These are phyloP conservation scores for Leersia perrieri DNA, from an alignment of 176 grass and related monocot species.

Conservation along the genomic window DNA sequence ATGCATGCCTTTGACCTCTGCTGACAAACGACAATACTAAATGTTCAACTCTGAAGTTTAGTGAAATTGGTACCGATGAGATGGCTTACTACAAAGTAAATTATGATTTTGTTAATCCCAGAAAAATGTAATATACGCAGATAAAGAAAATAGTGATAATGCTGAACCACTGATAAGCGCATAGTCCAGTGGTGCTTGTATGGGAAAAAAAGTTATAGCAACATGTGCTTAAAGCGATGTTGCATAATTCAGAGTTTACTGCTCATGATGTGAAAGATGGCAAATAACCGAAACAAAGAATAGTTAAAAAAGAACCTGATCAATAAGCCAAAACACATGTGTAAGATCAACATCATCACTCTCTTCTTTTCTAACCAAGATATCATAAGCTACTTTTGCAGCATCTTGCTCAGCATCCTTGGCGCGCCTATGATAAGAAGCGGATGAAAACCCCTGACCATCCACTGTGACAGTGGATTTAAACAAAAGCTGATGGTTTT, in stretches of 20 bases:
- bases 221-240: background rate
- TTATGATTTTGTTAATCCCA: background rate
- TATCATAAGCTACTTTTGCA: constrained; percentile 48
- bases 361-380: constrained; percentile 17
- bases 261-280: constrained; percentile 13
- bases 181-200: background rate
- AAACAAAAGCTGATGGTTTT: constrained; percentile 38
- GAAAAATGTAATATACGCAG: background rate
- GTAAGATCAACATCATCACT: constrained; percentile 1
- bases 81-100: background rate
- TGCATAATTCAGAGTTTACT: constrained; percentile 5
- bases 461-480: constrained; percentile 45
- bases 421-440: constrained; percentile 30
- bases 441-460: constrained; percentile 36
- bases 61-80: background rate
- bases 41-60: background rate
- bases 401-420: constrained; percentile 68
- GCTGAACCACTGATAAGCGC: background rate
- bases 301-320: constrained; percentile 34
- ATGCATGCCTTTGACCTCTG: background rate
- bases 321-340: constrained; percentile 28
- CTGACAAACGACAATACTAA: background rate
- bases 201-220: background rate
- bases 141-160: background rate
- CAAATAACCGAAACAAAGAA: constrained; percentile 7